A percentile compares a stretch with the other conserved stretches of the same genome.
Conservation (phyloP, 805 yeast species). For the Starmerella sp. region DNA sequence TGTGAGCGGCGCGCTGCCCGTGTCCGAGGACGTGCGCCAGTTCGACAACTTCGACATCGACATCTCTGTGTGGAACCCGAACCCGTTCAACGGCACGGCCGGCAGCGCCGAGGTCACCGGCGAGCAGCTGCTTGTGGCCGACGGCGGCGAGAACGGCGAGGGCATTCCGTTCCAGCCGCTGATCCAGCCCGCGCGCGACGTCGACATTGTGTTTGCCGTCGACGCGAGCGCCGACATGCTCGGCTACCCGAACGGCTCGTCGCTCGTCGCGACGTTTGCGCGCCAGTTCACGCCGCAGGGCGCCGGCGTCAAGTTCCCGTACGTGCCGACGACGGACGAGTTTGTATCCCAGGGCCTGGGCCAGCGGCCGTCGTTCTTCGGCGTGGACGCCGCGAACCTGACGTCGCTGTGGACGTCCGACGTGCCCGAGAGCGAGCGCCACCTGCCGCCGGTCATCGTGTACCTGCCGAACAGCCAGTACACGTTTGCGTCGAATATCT, state of each 20-base stretch:
- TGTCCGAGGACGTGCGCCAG: conserved; percentile 32
- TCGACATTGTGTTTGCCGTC: conserved; percentile 52
- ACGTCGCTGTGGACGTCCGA: conserved; percentile 35
- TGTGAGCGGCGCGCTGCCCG: conserved; percentile 11
- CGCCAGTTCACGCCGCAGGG: conserved; percentile 20
- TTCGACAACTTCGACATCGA: conserved; percentile 31
- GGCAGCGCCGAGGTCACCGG: conserved; percentile 12
- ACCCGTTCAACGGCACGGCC: conserved; percentile 43
- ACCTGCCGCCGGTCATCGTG: conserved; percentile 43
- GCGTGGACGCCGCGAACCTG: conserved; percentile 48
- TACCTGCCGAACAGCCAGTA: conserved; percentile 58
- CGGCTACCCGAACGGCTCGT: conserved; percentile 31
- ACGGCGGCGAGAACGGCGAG: conserved; percentile 72
- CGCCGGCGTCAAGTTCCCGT: conserved; percentile 14
- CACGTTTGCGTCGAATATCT: conserved; percentile 49
- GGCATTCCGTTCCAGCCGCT: conserved; percentile 59
- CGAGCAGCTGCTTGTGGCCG: conserved; percentile 44
- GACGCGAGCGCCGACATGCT: conserved; percentile 28
- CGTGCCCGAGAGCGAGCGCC: not conserved
- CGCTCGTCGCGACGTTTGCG: conserved; percentile 21
- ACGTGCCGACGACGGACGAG: conserved; percentile 28
- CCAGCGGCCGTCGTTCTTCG: conserved; percentile 60
- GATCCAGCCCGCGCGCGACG: conserved; percentile 43
- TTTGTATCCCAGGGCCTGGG: conserved; percentile 36
- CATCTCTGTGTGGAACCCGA: conserved; percentile 57